Base-by-base conservation (phyloP, 2,329 filamentous ascomycete species). In the Fusarium irregulare region DNA sequence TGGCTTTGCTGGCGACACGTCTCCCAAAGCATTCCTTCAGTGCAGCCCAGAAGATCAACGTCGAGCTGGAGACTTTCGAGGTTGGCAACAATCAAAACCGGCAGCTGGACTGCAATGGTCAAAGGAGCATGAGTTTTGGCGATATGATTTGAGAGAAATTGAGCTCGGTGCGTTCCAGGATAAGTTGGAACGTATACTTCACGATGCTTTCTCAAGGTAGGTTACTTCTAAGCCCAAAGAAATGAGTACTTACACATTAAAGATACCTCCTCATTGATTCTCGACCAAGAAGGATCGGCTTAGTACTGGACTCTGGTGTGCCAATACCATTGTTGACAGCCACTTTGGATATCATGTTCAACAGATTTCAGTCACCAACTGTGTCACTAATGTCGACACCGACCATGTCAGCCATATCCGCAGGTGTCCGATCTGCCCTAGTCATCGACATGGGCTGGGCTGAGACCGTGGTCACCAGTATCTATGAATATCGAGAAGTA, bases 391-490 rank as follows among this genome's bases (percentile, higher is more conserved):
- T 98, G 75, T 93, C 94, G 2, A 87, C 89, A 1, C 89, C 95
- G 1, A 87, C 93, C 21, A 91, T 96, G 80, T 85, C 89, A 3
- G 85, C 91, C 9, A 87, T 94, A 5, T 92, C 91, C 10, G 94
- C 94, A 8, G 96, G 96, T 1, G 83, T 97, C 42, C 89, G 96
- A 16, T 93, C 93, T n/a, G 93, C 91, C 2, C 80, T 99, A 44
- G 89, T 98, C 1, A 85, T 99, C 40, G 94, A 99, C 76, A 86
- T 99, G 64, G 96, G 95, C 45, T 99, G 96, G 96, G 87, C 90
- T 44, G 96, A 98, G 79, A 97, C 94, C 0, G 87, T 91, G 1
- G 88, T 97, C 23, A 97, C 93, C 1, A 92, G 91, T 8, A 86
- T 98, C 9, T 98, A 94, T 76, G 96, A 99, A 80, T 97, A 94